Percentiles rank a stretch among this genome's conserved stretches.
These are phyloP conservation scores for Boeremia exigua DNA, from an alignment of 2,329 filamentous ascomycete genomes.

Conservation along the genomic window DNA sequence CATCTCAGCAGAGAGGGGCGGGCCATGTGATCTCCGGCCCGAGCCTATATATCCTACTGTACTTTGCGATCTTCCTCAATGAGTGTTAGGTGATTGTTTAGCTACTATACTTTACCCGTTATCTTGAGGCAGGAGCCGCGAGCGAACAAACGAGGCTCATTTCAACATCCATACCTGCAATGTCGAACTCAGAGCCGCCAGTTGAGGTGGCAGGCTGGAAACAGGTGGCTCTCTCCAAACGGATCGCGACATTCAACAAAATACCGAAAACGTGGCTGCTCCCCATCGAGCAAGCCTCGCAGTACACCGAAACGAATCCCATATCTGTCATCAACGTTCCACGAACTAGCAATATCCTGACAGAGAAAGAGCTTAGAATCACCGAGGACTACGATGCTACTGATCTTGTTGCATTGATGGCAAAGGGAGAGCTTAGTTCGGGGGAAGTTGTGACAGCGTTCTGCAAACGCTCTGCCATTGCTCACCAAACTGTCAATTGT, in stretches of 20 bases:
- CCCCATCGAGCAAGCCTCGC: slow-evolving; percentile 24
- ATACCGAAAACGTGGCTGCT: slow-evolving; percentile 46
- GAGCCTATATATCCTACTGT: neutral
- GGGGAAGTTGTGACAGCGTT: slow-evolving; percentile 60
- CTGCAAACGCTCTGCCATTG: slow-evolving; percentile 59
- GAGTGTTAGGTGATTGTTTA: too few species aligned
- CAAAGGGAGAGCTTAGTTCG: slow-evolving; percentile 28
- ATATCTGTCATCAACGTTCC: slow-evolving; percentile 42
- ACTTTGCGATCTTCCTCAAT: neutral
- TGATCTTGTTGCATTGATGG: slow-evolving; percentile 36
- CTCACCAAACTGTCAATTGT: slow-evolving; percentile 63
- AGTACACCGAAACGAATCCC: slow-evolving; percentile 27
- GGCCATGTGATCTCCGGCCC: neutral
- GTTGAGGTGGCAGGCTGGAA: slow-evolving; percentile 36
- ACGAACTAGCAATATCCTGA: slow-evolving; percentile 38
- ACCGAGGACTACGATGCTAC: slow-evolving; percentile 47
- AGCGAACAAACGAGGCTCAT: neutral
- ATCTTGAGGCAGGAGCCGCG: neutral
- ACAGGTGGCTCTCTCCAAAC: slow-evolving; percentile 38
- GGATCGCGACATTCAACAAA: slow-evolving; percentile 30
- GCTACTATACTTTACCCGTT: too few species aligned
- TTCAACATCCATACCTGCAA: neutral
- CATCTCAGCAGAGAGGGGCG: neutral
- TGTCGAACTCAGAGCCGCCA: neutral
- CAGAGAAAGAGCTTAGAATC: slow-evolving; percentile 39